Percentiles rank a stretch among this genome's conserved stretches.
Evolutionary conservation across 257 asterid species (phyloP).

Genomic region (Eucommia ulmoides): DNA sequence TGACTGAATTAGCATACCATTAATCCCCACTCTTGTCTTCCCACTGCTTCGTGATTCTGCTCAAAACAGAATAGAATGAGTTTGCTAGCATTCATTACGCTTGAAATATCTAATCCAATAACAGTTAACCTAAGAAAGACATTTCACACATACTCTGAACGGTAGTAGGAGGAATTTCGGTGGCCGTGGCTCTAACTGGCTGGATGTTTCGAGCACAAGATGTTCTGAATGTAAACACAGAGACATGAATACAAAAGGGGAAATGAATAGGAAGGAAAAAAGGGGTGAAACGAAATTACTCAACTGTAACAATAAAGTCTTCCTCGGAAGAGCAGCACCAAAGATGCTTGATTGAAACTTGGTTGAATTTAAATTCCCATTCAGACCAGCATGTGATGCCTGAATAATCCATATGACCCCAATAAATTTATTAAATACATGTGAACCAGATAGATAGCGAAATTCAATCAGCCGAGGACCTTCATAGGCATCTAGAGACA

Average conservation of each 20-base stretch:
- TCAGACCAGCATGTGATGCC: constrained; percentile 27
- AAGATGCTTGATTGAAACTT: constrained; percentile 49
- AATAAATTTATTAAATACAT: too few species aligned
- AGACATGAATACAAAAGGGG: neutral
- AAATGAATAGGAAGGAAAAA: neutral
- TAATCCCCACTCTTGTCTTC: constrained; percentile 76
- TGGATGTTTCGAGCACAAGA: constrained; percentile 18
- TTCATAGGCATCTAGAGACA: too few species aligned
- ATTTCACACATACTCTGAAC: constrained; percentile 38
- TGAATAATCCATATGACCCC: too few species aligned
- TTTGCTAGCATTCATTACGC: neutral
- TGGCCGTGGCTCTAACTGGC: constrained; percentile 72
- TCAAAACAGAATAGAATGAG: constrained; percentile 1
- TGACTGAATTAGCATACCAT: constrained; percentile 37
- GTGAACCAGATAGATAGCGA: too few species aligned
- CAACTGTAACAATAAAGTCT: constrained; percentile 46
- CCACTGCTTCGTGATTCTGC: constrained; percentile 54
- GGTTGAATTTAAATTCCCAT: constrained; percentile 22
- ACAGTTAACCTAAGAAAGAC: constrained; percentile 21
- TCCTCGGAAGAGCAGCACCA: constrained; percentile 32
- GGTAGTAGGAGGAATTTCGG: constrained; percentile 61
- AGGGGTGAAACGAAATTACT: constrained; percentile 14
- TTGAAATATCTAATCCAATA: neutral
- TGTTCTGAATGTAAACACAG: constrained; percentile 20
- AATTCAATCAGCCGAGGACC: too few species aligned